These are phyloP conservation scores for Suillus luteus DNA, from an alignment of 768 basidiomycete genomes.

Conservation along the genomic window DNA sequence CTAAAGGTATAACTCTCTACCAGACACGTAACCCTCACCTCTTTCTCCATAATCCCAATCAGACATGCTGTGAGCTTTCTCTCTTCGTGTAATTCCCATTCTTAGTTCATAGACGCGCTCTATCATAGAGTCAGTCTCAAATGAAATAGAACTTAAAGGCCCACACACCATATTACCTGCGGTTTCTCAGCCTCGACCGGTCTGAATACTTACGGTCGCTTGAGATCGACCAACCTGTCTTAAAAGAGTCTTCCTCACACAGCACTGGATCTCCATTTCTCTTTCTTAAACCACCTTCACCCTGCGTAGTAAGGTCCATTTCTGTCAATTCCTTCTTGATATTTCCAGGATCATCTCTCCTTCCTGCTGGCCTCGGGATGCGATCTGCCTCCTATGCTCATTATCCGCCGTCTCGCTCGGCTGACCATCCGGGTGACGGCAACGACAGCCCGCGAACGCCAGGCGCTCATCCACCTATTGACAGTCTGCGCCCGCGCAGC, in stretches of 20 bases:
- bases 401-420: constrained; percentile 17
- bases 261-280: constrained; percentile 6
- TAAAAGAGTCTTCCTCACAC: constrained; percentile 6
- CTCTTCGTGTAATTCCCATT: constrained; percentile 7
- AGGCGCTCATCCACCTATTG: constrained; percentile 9
- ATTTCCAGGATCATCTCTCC: not conserved
- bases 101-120: not conserved
- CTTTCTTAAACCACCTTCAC: constrained; percentile 11
- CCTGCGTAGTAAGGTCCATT: not conserved
- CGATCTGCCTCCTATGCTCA: constrained; percentile 23
- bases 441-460: constrained; percentile 10
- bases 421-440: constrained; percentile 8
- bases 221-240: not conserved
- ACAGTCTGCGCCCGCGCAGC: constrained; percentile 17
- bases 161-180: constrained; percentile 7
- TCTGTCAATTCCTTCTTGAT: not conserved
- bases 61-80: not conserved
- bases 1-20: not conserved
- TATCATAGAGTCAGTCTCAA: constrained; percentile 15
- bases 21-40: constrained; percentile 18
- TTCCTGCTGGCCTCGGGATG: constrained; percentile 20
- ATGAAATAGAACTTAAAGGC: constrained; percentile 23
- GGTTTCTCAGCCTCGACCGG: constrained; percentile 22
- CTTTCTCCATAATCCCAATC: constrained; percentile 12
- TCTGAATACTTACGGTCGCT: constrained; percentile 19